These are phyloP conservation scores for Monosporascus ibericus DNA, from an alignment of 2,329 filamentous ascomycete genomes.

Conservation along the genomic window DNA sequence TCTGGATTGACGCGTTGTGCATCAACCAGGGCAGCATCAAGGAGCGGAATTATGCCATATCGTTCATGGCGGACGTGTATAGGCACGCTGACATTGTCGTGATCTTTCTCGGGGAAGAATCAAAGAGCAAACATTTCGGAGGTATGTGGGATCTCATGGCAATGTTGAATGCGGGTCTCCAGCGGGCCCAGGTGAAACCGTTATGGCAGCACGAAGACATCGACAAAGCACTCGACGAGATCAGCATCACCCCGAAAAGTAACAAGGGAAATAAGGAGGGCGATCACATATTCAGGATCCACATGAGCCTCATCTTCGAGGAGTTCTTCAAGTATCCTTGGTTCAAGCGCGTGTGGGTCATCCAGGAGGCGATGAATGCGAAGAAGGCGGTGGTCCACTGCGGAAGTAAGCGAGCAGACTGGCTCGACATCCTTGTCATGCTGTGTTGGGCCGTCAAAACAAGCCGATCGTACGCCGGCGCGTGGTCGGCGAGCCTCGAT, in stretches of 20 bases:
- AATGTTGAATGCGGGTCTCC: not conserved
- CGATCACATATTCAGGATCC: not conserved
- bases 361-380: conserved; percentile 3
- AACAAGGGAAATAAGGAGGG: not conserved
- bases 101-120: conserved; percentile 1
- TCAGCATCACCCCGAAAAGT: not conserved
- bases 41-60: conserved; percentile 3
- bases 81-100: not conserved
- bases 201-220: conserved; percentile 1
- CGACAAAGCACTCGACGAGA: not conserved
- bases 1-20: conserved; percentile 4
- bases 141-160: conserved; percentile 2
- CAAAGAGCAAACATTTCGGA: not conserved
- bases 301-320: not conserved
- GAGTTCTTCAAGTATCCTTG: conserved; percentile 2
- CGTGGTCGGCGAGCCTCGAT: not conserved
- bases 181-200: not conserved
- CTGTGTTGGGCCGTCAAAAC: conserved; percentile 1
- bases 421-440: conserved; percentile 2
- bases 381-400: not conserved
- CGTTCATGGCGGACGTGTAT: conserved; percentile 2
- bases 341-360: conserved; percentile 3
- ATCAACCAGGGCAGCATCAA: conserved; percentile 4
- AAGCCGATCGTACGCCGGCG: not conserved
- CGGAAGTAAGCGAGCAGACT: not conserved